These are phyloP conservation scores for Curvularia lunata DNA, from an alignment of 2,329 filamentous ascomycete genomes.

Conservation along the genomic window DNA sequence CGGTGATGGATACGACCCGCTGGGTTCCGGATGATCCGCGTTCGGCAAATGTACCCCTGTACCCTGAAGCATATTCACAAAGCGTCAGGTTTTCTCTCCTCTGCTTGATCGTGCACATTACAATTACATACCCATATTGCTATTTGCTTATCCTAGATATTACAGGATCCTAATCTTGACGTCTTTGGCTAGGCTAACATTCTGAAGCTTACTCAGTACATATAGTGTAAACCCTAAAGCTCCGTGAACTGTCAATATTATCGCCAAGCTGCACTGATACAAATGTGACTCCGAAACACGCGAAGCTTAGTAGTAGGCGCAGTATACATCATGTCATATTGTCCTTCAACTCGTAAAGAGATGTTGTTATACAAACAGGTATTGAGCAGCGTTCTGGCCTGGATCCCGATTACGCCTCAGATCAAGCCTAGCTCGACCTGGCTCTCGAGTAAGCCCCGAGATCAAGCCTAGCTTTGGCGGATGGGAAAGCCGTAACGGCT, in stretches of 20 bases:
- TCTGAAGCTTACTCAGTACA: background rate
- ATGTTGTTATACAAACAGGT: no score
- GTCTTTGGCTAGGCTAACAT: background rate
- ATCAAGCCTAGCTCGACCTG: background rate
- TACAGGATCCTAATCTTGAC: background rate
- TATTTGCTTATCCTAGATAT: background rate
- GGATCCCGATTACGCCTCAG: background rate
- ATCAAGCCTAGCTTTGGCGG: background rate
- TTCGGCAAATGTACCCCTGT: background rate
- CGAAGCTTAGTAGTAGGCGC: background rate
- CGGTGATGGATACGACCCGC: background rate
- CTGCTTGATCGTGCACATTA: background rate
- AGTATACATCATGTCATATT: background rate
- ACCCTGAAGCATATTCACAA: background rate
- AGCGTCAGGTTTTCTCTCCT: background rate
- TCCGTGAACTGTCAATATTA: background rate
- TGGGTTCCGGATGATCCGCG: background rate
- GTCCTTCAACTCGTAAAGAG: background rate
- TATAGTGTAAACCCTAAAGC: background rate
- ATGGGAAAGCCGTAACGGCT: background rate
- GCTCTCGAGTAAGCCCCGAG: background rate
- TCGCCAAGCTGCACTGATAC: background rate
- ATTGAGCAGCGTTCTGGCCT: background rate
- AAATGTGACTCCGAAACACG: background rate
- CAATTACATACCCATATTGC: background rate